A percentile compares a stretch with the other conserved stretches of the same genome.
Evolutionary conservation across 1,284 basidiomycete species (phyloP).

Genomic region (Rhodotorula mucilaginosa): DNA sequence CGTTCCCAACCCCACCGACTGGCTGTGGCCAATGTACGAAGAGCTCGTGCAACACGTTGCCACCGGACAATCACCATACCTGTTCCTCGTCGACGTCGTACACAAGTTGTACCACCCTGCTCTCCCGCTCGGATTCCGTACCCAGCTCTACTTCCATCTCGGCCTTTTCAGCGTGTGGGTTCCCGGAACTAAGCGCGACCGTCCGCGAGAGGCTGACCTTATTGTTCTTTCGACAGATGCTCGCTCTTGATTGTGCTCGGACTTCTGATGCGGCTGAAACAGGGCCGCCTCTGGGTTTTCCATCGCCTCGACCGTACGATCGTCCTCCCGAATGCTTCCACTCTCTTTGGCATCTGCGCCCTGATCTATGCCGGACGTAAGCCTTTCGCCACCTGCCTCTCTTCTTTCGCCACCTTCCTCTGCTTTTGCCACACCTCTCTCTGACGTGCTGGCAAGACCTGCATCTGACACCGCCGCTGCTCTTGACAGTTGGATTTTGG

Average conservation of each 20-base stretch:
- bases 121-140: not conserved
- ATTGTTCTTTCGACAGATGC: not conserved
- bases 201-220: not conserved
- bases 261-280: slow-evolving; percentile 9
- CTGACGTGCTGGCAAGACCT: too few species aligned
- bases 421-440: not conserved
- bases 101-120: slow-evolving; percentile 14
- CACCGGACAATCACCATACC: slow-evolving; percentile 14
- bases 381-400: not conserved
- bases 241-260: slow-evolving; percentile 11
- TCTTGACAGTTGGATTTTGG: slow-evolving; percentile 8
- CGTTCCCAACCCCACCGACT: not conserved
- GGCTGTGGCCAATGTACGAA: slow-evolving; percentile 7
- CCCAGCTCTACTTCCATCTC: slow-evolving; percentile 12
- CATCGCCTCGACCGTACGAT: slow-evolving; percentile 25
- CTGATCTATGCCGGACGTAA: slow-evolving; percentile 11
- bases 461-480: not conserved
- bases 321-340: slow-evolving; percentile 19
- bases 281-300: slow-evolving; percentile 26
- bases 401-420: not conserved
- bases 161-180: slow-evolving; percentile 19
- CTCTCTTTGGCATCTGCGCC: slow-evolving; percentile 16
- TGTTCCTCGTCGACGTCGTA: slow-evolving; percentile 3
- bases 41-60: not conserved
- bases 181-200: not conserved